These are phyloP conservation scores for Aspergillus pseudotamarii DNA, from an alignment of 2,329 filamentous ascomycete species.

Conservation along the genomic window DNA sequence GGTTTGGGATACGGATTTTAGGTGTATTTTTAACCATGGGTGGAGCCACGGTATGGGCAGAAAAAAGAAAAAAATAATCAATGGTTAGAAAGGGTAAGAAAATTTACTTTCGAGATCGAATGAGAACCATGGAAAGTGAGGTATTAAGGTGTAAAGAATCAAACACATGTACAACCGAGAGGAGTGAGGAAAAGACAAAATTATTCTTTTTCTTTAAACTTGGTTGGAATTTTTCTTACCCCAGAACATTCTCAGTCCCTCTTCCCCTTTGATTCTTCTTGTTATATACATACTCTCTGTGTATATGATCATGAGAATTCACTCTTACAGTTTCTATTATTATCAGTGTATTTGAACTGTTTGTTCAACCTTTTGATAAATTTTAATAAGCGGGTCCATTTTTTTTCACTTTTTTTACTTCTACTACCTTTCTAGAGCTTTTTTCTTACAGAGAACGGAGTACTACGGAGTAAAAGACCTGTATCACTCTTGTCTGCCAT, in stretches of 20 bases:
- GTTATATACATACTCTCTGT: background rate
- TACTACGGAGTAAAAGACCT: slow-evolving; percentile 1
- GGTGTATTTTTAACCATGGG: slow-evolving; percentile 7
- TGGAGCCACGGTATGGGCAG: slow-evolving; percentile 2
- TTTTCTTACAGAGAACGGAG: slow-evolving; percentile 1
- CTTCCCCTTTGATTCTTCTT: background rate
- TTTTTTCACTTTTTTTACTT: background rate
- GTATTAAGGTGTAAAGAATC: background rate
- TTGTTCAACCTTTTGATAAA: slow-evolving; percentile 1
- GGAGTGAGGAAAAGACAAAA: background rate
- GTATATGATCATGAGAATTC: background rate
- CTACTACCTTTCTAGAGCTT: background rate
- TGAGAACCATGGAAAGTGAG: background rate
- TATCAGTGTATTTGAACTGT: background rate
- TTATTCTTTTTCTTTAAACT: background rate
- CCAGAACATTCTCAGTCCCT: no score
- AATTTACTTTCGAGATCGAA: background rate
- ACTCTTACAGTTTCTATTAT: slow-evolving; percentile 2
- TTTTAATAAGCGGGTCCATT: background rate
- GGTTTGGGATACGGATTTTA: slow-evolving; percentile 6
- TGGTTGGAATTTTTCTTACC: background rate
- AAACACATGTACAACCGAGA: background rate
- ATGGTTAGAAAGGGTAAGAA: background rate
- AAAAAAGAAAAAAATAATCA: background rate
- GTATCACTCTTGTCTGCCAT: slow-evolving; percentile 4